Evolutionary conservation across 23 red algal species (phyloP).

Genomic region (Gracilaria vermiculophylla): DNA sequence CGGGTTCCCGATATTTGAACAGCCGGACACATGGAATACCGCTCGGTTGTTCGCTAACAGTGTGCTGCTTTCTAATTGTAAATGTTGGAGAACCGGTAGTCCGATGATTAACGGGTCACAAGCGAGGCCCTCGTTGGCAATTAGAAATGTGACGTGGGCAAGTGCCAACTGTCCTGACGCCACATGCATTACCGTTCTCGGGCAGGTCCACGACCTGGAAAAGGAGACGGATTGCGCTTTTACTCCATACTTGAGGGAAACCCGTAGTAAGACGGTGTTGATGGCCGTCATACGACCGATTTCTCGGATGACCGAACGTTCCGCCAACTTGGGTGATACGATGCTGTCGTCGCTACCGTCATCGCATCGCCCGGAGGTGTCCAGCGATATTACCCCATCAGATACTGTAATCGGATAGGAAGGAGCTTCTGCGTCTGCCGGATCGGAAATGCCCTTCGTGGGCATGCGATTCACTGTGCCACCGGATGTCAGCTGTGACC

Average conservation of each 20-base stretch:
- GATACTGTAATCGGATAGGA: not conserved
- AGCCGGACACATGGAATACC: not conserved
- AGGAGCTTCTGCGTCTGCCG: not conserved
- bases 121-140: not conserved
- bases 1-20: not conserved
- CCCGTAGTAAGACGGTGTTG: not conserved
- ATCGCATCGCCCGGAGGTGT: not conserved
- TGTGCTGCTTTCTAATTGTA: not conserved
- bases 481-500: not conserved
- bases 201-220: not conserved
- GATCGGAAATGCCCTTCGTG: not conserved
- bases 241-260: not conserved
- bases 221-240: conserved; percentile 22
- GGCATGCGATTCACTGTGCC: not conserved
- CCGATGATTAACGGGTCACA: conserved; percentile 5
- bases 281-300: not conserved
- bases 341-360: conserved; percentile 15
- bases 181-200: conserved; percentile 16
- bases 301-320: not conserved
- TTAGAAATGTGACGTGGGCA: conserved; percentile 2
- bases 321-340: not conserved
- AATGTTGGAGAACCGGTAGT: not conserved
- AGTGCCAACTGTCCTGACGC: conserved; percentile 5
- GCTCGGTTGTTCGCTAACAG: conserved; percentile 18
- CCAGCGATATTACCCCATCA: not conserved